Percentiles rank a stretch among this genome's conserved stretches.
Evolutionary conservation across 768 basidiomycete genomes (phyloP).

Genomic region (Macrolepiota albuminosa): DNA sequence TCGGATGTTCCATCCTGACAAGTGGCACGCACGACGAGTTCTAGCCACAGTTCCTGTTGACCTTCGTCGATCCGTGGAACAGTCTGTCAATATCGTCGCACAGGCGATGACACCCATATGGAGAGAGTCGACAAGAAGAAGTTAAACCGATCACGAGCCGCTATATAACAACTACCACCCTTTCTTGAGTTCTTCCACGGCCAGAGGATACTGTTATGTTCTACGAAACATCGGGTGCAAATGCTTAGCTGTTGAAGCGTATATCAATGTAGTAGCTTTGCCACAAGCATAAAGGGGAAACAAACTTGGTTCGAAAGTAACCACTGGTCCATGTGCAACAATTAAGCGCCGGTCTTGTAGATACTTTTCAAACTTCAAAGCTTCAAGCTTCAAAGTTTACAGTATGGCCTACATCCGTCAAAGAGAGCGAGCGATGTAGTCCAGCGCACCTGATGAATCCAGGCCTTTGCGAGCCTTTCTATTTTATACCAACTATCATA

Average conservation of each 20-base stretch:
- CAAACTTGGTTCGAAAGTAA: background rate
- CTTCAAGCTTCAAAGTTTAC: background rate
- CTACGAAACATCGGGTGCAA: background rate
- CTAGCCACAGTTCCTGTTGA: constrained; percentile 3
- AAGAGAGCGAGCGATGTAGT: background rate
- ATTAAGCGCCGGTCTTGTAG: background rate
- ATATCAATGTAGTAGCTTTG: background rate
- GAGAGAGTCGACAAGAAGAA: background rate
- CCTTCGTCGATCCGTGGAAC: background rate
- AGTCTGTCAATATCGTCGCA: constrained; percentile 2
- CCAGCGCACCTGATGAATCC: background rate
- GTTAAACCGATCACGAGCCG: background rate
- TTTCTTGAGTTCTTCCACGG: background rate
- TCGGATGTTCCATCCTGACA: constrained; percentile 12
- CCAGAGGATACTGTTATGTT: background rate
- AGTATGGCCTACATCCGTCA: background rate
- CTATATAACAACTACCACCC: background rate
- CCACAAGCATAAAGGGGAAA: background rate
- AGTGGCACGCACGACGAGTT: constrained; percentile 11
- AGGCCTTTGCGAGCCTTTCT: background rate
- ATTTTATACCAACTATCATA: background rate
- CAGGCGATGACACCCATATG: constrained; percentile 10
- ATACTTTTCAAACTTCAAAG: background rate
- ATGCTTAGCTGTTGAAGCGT: background rate
- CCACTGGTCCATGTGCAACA: no score